Evolutionary conservation across 2,329 filamentous ascomycete genomes (phyloP).

Genomic region (Monosporascus sp.): DNA sequence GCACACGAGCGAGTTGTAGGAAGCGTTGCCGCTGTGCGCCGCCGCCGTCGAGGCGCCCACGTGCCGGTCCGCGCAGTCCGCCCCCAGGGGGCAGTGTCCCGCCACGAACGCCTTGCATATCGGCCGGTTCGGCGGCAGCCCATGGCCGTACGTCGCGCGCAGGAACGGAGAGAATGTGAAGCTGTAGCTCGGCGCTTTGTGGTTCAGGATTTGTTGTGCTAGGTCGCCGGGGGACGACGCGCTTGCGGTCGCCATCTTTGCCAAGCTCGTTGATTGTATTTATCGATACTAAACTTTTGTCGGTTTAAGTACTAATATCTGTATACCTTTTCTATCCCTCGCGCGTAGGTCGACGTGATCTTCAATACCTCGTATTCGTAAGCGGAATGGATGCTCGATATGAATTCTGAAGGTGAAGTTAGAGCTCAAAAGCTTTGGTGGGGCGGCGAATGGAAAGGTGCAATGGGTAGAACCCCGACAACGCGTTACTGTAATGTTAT

Average conservation of each 20-base stretch:
- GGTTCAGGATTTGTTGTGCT: conserved; percentile 49
- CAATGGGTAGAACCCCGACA: neutral
- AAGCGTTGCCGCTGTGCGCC: conserved; percentile 35
- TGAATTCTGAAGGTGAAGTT: neutral
- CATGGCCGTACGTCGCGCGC: conserved; percentile 76
- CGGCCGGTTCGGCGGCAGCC: conserved; percentile 71
- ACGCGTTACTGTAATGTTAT: neutral
- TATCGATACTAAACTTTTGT: neutral
- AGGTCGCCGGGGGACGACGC: conserved; percentile 18
- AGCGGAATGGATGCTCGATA: neutral
- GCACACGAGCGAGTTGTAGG: conserved; percentile 82
- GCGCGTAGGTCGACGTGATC: neutral
- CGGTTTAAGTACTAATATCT: neutral
- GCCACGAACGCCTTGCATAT: conserved; percentile 81
- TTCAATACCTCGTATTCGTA: neutral
- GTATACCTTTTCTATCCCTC: neutral
- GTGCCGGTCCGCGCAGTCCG: conserved; percentile 82
- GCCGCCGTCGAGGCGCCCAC: conserved; percentile 34
- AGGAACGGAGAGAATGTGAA: conserved; percentile 88
- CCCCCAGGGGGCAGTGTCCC: conserved; percentile 81
- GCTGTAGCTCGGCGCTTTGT: conserved; percentile 52
- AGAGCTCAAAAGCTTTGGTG: neutral
- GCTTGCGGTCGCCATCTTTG: conserved; percentile 19
- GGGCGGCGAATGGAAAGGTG: neutral
- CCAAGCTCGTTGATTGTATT: conserved; percentile 16